A percentile compares a stretch with the other conserved stretches of the same genome.
Evolutionary conservation across 257 asterid species (phyloP).

Genomic region (Apocynum venetum): DNA sequence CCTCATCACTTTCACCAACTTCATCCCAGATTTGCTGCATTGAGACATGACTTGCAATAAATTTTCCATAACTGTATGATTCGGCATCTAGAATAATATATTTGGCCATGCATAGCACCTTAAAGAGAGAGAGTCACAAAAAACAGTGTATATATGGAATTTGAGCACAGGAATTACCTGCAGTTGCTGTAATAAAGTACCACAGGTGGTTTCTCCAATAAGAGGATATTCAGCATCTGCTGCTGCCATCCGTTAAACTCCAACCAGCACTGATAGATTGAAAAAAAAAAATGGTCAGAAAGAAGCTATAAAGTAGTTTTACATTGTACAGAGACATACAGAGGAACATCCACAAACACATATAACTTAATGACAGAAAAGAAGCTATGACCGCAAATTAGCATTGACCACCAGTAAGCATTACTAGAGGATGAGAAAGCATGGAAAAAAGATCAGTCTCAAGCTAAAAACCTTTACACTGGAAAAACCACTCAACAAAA

Average conservation of each 20-base stretch:
- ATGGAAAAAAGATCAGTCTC: background rate
- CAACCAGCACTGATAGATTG: conserved; percentile 9
- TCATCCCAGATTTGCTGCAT: conserved; percentile 96
- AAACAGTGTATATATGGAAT: background rate
- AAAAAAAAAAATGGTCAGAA: background rate
- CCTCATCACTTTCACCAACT: conserved; percentile 88
- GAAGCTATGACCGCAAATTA: background rate
- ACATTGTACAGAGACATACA: background rate
- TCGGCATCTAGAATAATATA: background rate
- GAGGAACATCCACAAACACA: background rate
- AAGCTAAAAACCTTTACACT: background rate
- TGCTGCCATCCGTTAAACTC: conserved; percentile 55
- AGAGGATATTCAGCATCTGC: conserved; percentile 53
- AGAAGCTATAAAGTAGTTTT: background rate
- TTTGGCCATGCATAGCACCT: background rate
- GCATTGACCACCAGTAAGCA: background rate
- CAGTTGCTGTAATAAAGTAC: conserved; percentile 75
- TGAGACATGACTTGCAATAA: background rate
- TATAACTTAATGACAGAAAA: background rate
- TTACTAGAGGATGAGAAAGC: background rate
- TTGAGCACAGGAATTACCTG: conserved; percentile 45
- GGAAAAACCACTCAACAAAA: background rate
- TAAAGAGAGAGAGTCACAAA: background rate
- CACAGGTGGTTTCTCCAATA: conserved; percentile 63
- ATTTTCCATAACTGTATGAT: background rate